Evolutionary conservation across 805 yeast species (phyloP).

Genomic region (Cyberlindnera suaveolens): DNA sequence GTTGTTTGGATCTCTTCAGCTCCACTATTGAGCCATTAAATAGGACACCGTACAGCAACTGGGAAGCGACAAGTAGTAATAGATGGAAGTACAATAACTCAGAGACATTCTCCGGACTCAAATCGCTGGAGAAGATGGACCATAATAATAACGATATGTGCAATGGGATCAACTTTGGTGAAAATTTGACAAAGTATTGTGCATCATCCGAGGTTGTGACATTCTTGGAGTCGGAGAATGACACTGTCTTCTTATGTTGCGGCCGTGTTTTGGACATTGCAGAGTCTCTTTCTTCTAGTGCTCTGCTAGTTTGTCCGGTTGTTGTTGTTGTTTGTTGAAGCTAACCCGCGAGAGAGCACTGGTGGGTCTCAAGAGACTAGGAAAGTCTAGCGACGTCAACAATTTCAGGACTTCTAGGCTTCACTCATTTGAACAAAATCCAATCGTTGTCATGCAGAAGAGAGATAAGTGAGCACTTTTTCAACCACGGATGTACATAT

Average conservation of each 20-base stretch:
- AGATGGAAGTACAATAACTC: constrained; percentile 1
- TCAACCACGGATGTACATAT: no score
- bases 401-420: no score
- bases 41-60: constrained; percentile 4
- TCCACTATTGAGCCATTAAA: constrained; percentile 6
- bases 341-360: no score
- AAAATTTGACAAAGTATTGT: constrained; percentile 2
- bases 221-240: constrained; percentile 10
- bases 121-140: constrained; percentile 4
- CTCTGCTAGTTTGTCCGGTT: no score
- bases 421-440: no score
- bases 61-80: not conserved
- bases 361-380: no score
- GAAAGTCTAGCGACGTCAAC: no score
- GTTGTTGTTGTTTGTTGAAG: no score
- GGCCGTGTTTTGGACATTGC: constrained; percentile 4
- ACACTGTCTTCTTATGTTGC: constrained; percentile 11
- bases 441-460: no score
- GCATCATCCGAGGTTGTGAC: constrained; percentile 3
- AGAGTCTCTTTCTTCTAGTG: not conserved
- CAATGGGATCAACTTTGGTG: constrained; percentile 6
- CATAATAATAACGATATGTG: constrained; percentile 4
- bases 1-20: constrained; percentile 4
- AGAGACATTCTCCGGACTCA: constrained; percentile 1
- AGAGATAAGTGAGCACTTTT: no score